Evolutionary conservation across 148 eudicot species (phyloP).

Genomic region (Tetragonia tetragonoides): DNA sequence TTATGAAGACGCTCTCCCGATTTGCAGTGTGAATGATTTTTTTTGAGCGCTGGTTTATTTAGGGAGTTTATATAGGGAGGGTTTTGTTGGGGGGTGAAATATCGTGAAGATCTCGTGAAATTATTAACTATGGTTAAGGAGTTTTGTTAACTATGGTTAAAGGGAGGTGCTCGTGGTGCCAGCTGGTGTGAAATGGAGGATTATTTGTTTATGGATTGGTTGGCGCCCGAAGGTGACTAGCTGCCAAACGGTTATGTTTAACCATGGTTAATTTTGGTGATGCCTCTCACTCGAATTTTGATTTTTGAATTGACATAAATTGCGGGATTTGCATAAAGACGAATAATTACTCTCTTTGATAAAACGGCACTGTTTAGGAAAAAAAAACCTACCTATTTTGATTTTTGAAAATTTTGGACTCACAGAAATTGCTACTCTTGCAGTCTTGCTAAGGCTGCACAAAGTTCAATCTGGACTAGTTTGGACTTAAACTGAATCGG

Average conservation of each 20-base stretch:
- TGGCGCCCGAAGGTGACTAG: background rate
- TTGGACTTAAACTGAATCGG: no score
- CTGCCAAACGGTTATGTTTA: constrained; percentile 8
- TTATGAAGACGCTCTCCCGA: constrained; percentile 42
- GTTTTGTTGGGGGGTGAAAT: background rate
- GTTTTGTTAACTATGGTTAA: constrained; percentile 3
- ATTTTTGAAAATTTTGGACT: no score
- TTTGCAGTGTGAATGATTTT: background rate
- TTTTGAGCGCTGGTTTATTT: background rate
- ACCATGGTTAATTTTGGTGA: constrained; percentile 4
- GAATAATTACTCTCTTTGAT: no score
- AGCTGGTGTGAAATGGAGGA: background rate
- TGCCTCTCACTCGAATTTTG: constrained; percentile 5
- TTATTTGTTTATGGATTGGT: no score
- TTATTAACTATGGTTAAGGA: constrained; percentile 12
- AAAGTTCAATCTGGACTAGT: no score
- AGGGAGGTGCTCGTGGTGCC: background rate
- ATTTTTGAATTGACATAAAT: constrained; percentile 2
- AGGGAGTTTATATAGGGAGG: constrained; percentile 12
- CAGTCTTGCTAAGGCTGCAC: no score
- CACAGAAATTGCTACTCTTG: no score
- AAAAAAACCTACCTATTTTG: no score
- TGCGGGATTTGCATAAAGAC: no score
- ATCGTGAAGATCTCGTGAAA: background rate
- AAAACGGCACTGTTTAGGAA: no score